Base-by-base conservation (phyloP, 495 filamentous ascomycete genomes). In the Tuber brumale region DNA sequence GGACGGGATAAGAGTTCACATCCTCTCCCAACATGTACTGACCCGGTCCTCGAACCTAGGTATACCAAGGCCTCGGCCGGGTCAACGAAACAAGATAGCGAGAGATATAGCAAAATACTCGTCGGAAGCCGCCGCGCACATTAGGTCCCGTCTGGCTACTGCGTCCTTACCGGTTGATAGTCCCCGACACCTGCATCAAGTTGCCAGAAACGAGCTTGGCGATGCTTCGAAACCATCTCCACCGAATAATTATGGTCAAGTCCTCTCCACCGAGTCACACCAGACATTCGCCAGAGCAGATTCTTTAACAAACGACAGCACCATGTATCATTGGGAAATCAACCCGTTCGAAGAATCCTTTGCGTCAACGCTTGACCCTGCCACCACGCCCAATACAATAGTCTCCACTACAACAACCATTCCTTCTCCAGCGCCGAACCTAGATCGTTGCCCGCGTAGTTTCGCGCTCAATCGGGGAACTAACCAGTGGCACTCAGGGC, bases 331-430 rank as follows among this genome's bases (percentile, higher is more conserved):
- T 48, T 78, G 82, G 75, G 95, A 99, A 83, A 94, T 93, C 73
- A 99, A 99, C 83, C 94, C 95, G 8, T 99, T 99, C 83, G 95
- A 99, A 84, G 90, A 94, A 81, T 97, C 94, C 0, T 99, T 99
- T 83, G 88, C 89, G 72, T 89, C 89, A 73, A 87, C 91, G 61
- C 87, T 83, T 46, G 85, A 91, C 19, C 88, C 88, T 74, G 92
- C 97, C 82, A 95, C 94, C 37, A 94, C 95, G 19, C 93, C 93
- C 66, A 93, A 94, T 83, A 93, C 92, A 27, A 90, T 97, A 78
- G 88, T 99, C 77, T 95, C 95, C 39, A 91, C 94, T 41, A 93
- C 97, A 78, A 93, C 95, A 35, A 89, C 93, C 46, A 88, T 99
- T 79, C 95, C 95, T 21, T 97, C 95, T 19, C 96, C 95, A 69